Evolutionary conservation across 2,329 filamentous ascomycete species (phyloP), one percentile per base, ranked within the genome.

Genomic region (Lachnellula suecica): DNA sequence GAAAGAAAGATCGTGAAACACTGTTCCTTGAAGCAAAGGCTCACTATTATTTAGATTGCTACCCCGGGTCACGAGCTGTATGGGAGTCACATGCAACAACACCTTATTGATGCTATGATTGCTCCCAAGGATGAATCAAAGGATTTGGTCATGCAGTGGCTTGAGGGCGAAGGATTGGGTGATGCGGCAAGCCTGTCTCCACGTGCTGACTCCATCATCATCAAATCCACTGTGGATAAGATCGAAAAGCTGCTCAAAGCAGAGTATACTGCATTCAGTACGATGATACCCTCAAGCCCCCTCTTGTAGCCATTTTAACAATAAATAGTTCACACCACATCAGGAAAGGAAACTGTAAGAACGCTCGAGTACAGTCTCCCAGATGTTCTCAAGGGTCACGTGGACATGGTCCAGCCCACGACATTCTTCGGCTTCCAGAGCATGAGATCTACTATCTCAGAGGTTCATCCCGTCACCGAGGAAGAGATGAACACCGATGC

Each of bases 321-420:
- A 19, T 11, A n/a, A 23, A 23, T 37, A 66, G 64, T 56, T 34
- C 54, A 60, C 22, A 35, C 53, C 9, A 37, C 56, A 19, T 49
- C 56, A 20, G 51, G 57, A 35, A 56, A 62, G 4, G 51, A 35
- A 8, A 53, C 55, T 4, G 44, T 65, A 11, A 56, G 64, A 52
- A 66, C 64, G 25, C 57, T 66, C 2, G 48, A 63, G 29, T 66
- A 66, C 57, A 65, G 62, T 40, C 54, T 85, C 2, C 82, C 82
- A 19, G 64, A 64, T 31, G 72, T 80, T 56, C 70, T 84, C 7
- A 79, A 83, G 59, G 71, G 72, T 38, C 81, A 82, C 60, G 79
- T 85, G 53, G 78, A 82, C 56, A 74, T 78, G 19, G 77, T 84
- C 29, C 80, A 84, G 63, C 82, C 82, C 4, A 84, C 82, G 2